Evolutionary conservation across 305 asterid genomes (phyloP), one percentile per base, ranked within the genome.

Genomic region (Fraxinus nigra): DNA sequence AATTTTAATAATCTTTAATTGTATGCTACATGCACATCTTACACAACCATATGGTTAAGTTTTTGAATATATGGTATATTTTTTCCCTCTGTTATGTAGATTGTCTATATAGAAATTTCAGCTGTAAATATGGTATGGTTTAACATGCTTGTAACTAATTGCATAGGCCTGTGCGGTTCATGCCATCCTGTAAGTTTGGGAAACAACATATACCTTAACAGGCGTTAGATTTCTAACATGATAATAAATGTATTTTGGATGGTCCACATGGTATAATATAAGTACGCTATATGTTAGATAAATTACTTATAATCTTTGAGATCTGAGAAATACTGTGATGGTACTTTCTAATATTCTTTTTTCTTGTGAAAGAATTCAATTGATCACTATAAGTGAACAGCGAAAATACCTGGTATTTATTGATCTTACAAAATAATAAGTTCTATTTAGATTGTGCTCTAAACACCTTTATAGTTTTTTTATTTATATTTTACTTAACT

Each of bases 1-100:
- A 6, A 7, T 33, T 81, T 82, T 14, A 51, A 30, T 77, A 69
- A 67, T 20, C 73, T 74, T 46, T 82, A 33, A 14, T 77, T 48
- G 20, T 26, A 77, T 22, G 78, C 70, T 37, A 82, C 13, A 48
- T 83, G 83, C 76, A 75, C 69, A 22, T 46, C 37, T 33, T 38
- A 38, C 43, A 48, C 82, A 72, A 56, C 51, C 79, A 20, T 33
- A 22, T 83, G 69, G 34, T 70, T 20, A 67, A 24, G 7, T 7
- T 67, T 67, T 67, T 75, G 51, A 79, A 34, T 35, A 14, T 69
- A 67, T 34, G 28, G 28, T 77, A 18, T 61, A 77, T 22, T 38
- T 82, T 40, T 63, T 40, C 30, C 40, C 34, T 73, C 48, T 20
- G 77, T 34, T 1, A 7, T 16, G 8, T 46, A 20, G 35, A 80